Conservation (phyloP, 2,329 filamentous ascomycete species). For the Penicillium sp. region DNA sequence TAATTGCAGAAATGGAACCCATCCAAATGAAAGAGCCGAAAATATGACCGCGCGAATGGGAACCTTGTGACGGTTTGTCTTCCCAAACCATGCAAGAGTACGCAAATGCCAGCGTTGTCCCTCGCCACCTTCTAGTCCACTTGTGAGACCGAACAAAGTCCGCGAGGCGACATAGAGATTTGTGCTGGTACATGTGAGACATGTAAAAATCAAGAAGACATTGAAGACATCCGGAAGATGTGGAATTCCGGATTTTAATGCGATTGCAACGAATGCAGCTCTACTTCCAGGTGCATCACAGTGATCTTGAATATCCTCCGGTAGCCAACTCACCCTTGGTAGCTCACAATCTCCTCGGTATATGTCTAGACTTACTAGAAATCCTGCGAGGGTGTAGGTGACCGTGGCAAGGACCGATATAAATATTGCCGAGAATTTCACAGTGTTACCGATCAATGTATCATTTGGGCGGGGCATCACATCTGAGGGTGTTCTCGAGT, state of each 20-base stretch:
- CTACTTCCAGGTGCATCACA: conserved; percentile 1
- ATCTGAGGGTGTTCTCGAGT: neutral
- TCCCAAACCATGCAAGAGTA: conserved; percentile 29
- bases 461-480: neutral
- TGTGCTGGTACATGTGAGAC: conserved; percentile 37
- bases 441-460: conserved; percentile 12
- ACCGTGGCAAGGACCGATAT: conserved; percentile 33
- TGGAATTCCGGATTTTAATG: conserved; percentile 21
- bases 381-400: conserved; percentile 31
- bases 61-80: conserved; percentile 33
- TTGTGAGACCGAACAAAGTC: conserved; percentile 36
- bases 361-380: conserved; percentile 33
- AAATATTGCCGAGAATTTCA: conserved; percentile 34
- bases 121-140: conserved; percentile 21
- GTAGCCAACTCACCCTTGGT: conserved; percentile 24
- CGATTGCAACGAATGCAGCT: conserved; percentile 32
- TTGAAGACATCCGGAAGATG: conserved; percentile 32
- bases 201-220: conserved; percentile 34
- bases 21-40: conserved; percentile 46
- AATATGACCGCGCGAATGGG: conserved; percentile 44
- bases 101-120: conserved; percentile 15
- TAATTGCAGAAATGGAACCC: conserved; percentile 49
- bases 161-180: conserved; percentile 42
- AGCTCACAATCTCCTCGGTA: conserved; percentile 25
- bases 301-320: neutral